These are phyloP conservation scores for Nakataea oryzae DNA, from an alignment of 2,329 filamentous ascomycete genomes.

Conservation along the genomic window DNA sequence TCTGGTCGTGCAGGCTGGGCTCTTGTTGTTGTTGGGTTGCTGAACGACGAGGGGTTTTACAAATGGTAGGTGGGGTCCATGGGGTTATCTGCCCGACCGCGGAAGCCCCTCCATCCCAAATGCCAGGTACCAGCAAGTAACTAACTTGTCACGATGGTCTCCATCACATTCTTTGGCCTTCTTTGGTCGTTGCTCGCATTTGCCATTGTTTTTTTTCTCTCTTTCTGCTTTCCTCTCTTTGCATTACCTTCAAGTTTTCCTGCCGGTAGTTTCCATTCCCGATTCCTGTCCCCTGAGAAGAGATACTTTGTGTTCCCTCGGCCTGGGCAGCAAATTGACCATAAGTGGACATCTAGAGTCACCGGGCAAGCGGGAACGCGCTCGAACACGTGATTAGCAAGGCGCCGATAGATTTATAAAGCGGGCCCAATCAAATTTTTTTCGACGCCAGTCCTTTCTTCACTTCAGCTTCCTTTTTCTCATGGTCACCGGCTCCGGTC, in stretches of 20 bases:
- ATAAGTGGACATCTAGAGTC: too few species aligned
- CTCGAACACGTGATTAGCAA: background rate
- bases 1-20: background rate
- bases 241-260: background rate
- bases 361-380: too few species aligned
- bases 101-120: background rate
- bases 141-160: background rate
- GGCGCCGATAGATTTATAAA: background rate
- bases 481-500: background rate
- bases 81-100: background rate
- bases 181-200: background rate
- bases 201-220: background rate
- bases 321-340: too few species aligned
- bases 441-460: background rate
- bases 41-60: background rate
- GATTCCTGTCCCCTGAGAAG: too few species aligned
- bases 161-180: background rate
- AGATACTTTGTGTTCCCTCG: too few species aligned
- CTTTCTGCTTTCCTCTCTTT: background rate
- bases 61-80: background rate
- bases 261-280: background rate
- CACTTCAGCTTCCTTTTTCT: background rate
- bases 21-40: background rate
- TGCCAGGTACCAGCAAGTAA: background rate
- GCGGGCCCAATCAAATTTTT: background rate